Base-by-base conservation (phyloP, 2,329 filamentous ascomycete genomes). In the Pseudopyricularia javanii region DNA sequence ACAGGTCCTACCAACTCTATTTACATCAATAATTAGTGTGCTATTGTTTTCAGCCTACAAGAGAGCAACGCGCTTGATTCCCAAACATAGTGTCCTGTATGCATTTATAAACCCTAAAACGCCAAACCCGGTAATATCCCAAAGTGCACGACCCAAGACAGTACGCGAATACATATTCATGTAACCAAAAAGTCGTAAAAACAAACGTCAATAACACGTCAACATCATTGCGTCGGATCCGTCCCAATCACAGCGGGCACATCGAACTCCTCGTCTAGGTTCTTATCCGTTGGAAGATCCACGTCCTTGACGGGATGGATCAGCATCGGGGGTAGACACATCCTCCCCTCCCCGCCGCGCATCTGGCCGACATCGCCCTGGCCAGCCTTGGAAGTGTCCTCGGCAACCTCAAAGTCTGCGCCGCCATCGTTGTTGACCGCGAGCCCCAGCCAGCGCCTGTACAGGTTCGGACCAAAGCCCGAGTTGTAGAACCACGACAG, bases 401-500 rank as follows among this genome's bases (percentile, higher is more conserved):
- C 74, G 3, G 75, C 76, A 56, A 78, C 66, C 68, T 93, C 89
- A 59, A 86, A 83, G 66, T 86, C 78, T 61, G 90, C 86, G 24
- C 88, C 88, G 11, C 86, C 85, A 53, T 88, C 84, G 58, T 88
- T 86, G 63, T 88, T 82, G 34, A 91, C 85, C 58, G 79, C 81
- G 61, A 91, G 81, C 1, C 90, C 91, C 34, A 95, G 70, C 91
- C 91, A 97, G 56, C 89, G 76, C 50, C 82, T 77, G 73, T 93
- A 96, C 62, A 97, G 62, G 57, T 88, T 88, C 3, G 83, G 79
- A 7, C 87, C 83, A 63, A 95, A 95, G 1, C 83, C 82, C 0
- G 86, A 85, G 59, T 90, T 88, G 68, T 95, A 96, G 68, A 93
- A 96, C 90, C 90, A 97, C 20, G 84, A 89, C 62, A 89, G 82